Evolutionary conservation across 768 basidiomycete genomes (phyloP), one percentile per base, ranked within the genome.

Genomic region (Agaricus subrufescens): DNA sequence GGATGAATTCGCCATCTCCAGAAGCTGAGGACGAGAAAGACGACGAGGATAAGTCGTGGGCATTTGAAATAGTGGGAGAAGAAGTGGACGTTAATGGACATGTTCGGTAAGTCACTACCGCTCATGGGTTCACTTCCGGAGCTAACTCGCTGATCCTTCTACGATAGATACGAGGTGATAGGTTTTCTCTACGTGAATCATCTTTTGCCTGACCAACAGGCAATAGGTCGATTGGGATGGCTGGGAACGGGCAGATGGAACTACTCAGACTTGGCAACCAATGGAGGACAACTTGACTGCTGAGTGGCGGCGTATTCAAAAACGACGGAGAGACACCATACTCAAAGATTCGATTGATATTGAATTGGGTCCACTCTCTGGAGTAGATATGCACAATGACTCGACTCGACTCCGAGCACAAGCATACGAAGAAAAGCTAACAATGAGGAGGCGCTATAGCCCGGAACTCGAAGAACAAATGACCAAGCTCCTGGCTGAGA

Each of bases 221-320:
- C 37, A 8, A 26, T 37, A 85, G 81, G 77, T 81, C 3, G 67
- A 71, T 58, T 85, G 83, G 83, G 70, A 65, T n/a, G 67, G 70
- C 39, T 85, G 83, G 83, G 37, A 61, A 2, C 78, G 82, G 26
- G 42, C 55, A 1, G 78, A 85, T 60, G 80, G 77, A 0, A 79
- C 83, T 5, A 80, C 77, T 59, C 78, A 76, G 1, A 84, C 83
- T 7, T 85, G 83, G 83, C 65, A 76, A 38, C 67, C 65, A 64
- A 12, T 57, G 60, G 8, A 45, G 59, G 6, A 57, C 60, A 46
- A 45, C 5, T 60, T 66, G 34, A 60, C 63, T 31, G 46, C 55
- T 3, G 5, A 38, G 5, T 82, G 78, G 77, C 66, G 70, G 9
- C 54, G 49, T 14, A 50, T 40, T 8, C 75, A 77, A 52, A 60